Evolutionary conservation across 2,329 filamentous ascomycete genomes (phyloP).

Genomic region (Aspergillus sp.): DNA sequence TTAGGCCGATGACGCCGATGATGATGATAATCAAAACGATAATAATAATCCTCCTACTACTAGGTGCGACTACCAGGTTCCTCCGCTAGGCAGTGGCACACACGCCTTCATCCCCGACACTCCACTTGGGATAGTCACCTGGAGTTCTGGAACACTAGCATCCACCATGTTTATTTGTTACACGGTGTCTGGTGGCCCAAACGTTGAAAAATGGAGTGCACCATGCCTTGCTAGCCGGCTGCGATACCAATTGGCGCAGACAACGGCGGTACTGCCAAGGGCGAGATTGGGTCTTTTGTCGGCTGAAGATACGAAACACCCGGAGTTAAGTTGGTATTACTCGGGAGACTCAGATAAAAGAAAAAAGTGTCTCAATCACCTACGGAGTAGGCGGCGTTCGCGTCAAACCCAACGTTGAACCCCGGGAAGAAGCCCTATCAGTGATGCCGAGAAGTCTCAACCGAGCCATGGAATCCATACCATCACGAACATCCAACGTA

Average conservation of each 20-base stretch:
- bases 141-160: slow-evolving; percentile 15
- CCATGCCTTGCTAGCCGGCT: not conserved
- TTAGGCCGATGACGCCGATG: slow-evolving; percentile 4
- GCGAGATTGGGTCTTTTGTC: too few species aligned
- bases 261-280: too few species aligned
- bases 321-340: too few species aligned
- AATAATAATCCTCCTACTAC: too few species aligned
- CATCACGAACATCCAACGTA: not conserved
- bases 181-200: slow-evolving; percentile 10
- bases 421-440: too few species aligned
- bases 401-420: too few species aligned
- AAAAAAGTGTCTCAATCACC: slow-evolving; percentile 5
- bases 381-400: too few species aligned
- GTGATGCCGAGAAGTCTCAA: not conserved
- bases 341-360: not conserved
- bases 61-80: not conserved
- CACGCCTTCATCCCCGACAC: not conserved
- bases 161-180: slow-evolving; percentile 11
- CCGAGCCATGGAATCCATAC: not conserved
- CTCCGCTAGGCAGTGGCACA: slow-evolving; percentile 7
- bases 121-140: slow-evolving; percentile 7
- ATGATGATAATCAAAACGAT: not conserved
- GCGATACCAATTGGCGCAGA: not conserved
- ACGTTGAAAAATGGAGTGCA: not conserved
- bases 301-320: too few species aligned